These are phyloP conservation scores for Neurospora sp. DNA, from an alignment of 495 filamentous ascomycete genomes.

Conservation along the genomic window DNA sequence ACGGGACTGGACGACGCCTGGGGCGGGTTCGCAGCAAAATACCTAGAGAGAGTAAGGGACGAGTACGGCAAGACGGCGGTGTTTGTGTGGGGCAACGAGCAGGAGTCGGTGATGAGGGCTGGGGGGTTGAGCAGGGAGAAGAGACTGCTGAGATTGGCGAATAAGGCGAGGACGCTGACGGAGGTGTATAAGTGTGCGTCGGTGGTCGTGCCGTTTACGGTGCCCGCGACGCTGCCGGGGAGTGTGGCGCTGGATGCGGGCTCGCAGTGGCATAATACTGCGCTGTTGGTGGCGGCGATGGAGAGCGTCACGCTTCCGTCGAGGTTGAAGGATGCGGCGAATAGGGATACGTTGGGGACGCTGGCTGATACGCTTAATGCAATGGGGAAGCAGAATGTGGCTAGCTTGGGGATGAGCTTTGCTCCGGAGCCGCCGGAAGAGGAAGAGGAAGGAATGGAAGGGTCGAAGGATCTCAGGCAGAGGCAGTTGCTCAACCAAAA, in stretches of 20 bases:
- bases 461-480: background rate
- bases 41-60: slow-evolving; percentile 73
- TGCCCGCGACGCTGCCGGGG: slow-evolving; percentile 45
- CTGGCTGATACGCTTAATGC: slow-evolving; percentile 64
- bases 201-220: slow-evolving; percentile 67
- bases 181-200: slow-evolving; percentile 61
- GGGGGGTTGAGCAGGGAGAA: slow-evolving; percentile 26
- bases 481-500: background rate
- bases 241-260: slow-evolving; percentile 52
- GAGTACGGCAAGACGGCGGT: slow-evolving; percentile 81
- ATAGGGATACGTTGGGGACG: slow-evolving; percentile 43
- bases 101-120: background rate
- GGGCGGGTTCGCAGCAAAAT: slow-evolving; percentile 76
- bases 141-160: slow-evolving; percentile 43
- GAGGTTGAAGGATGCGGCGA: slow-evolving; percentile 48
- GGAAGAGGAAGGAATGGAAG: slow-evolving; percentile 2
- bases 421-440: slow-evolving; percentile 8
- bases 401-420: slow-evolving; percentile 54
- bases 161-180: slow-evolving; percentile 59
- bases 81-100: slow-evolving; percentile 56
- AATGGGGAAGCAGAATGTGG: slow-evolving; percentile 72
- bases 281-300: slow-evolving; percentile 63
- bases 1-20: slow-evolving; percentile 79
- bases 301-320: slow-evolving; percentile 75
- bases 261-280: slow-evolving; percentile 76